These are phyloP conservation scores for Scheffersomyces lignosus DNA, from an alignment of 805 yeast species.

Conservation along the genomic window DNA sequence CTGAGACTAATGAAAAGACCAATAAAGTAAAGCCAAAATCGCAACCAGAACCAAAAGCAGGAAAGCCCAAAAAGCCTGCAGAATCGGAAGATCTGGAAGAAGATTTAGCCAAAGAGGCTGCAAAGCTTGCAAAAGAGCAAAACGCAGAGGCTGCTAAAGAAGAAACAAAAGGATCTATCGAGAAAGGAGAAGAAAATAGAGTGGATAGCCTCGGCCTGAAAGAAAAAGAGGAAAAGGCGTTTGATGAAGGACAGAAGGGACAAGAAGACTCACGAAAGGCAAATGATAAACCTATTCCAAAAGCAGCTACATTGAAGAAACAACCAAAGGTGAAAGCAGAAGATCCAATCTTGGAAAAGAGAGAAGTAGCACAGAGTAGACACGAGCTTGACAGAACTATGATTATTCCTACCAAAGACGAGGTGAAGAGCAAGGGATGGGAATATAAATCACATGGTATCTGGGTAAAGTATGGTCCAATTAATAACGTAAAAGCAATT, in stretches of 20 bases:
- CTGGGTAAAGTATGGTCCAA: constrained; percentile 59
- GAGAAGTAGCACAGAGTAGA: constrained; percentile 18
- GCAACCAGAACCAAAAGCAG: too few relatives aligned
- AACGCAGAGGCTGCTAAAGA: too few relatives aligned
- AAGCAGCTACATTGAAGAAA: constrained; percentile 1
- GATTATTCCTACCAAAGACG: constrained; percentile 33
- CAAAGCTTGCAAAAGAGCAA: too few relatives aligned
- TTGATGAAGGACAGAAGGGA: not conserved
- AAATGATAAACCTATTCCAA: constrained; percentile 1
- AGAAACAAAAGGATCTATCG: too few relatives aligned
- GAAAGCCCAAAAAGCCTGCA: too few relatives aligned
- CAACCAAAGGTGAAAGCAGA: constrained; percentile 4
- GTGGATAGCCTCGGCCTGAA: too few relatives aligned
- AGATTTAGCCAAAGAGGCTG: too few relatives aligned
- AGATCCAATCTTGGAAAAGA: constrained; percentile 10
- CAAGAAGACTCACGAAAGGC: too few relatives aligned
- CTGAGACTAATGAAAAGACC: too few relatives aligned
- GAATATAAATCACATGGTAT: constrained; percentile 46
- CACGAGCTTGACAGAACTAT: constrained; percentile 16
- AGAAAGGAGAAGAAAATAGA: too few relatives aligned
- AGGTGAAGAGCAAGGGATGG: constrained; percentile 48
- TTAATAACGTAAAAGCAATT: constrained; percentile 34
- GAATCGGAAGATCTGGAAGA: too few relatives aligned
- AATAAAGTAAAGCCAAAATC: too few relatives aligned
- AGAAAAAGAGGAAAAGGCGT: not conserved